Conservation (phyloP, 805 yeast genomes). For the Ogataea nakhonphanomensis region DNA sequence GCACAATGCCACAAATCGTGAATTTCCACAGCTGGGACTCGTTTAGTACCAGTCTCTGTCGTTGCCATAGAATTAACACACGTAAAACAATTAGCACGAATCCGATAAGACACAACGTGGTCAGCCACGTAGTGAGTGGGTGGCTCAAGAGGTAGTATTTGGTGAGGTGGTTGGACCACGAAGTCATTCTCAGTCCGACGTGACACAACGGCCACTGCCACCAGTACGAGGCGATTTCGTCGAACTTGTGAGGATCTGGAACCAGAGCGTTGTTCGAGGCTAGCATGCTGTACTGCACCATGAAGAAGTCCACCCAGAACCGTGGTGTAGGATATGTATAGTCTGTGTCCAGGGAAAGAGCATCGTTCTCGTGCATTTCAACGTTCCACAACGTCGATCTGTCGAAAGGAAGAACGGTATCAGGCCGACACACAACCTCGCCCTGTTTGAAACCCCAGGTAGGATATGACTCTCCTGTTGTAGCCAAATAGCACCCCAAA, state of each 20-base stretch:
- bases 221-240: conserved; percentile 67
- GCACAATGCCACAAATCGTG: conserved; percentile 67
- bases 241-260: conserved; percentile 70
- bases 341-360: conserved; percentile 35
- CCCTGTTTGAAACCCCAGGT: conserved; percentile 99
- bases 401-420: conserved; percentile 40
- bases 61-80: conserved; percentile 57
- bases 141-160: conserved; percentile 69
- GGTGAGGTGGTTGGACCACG: conserved; percentile 55
- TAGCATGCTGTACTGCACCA: conserved; percentile 76
- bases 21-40: conserved; percentile 22
- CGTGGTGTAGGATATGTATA: conserved; percentile 44
- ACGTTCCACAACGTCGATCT: conserved; percentile 79
- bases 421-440: conserved; percentile 66
- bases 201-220: conserved; percentile 81
- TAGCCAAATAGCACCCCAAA: conserved; percentile 80
- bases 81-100: conserved; percentile 39
- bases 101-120: conserved; percentile 47
- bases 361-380: conserved; percentile 60
- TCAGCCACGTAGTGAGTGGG: conserved; percentile 61
- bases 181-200: conserved; percentile 73
- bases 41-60: conserved; percentile 51
- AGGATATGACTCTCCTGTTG: conserved; percentile 79
- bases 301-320: conserved; percentile 67
- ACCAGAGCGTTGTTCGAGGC: conserved; percentile 79